These are phyloP conservation scores for Mixia osmundae DNA, from an alignment of 1,284 basidiomycete genomes.

Conservation along the genomic window DNA sequence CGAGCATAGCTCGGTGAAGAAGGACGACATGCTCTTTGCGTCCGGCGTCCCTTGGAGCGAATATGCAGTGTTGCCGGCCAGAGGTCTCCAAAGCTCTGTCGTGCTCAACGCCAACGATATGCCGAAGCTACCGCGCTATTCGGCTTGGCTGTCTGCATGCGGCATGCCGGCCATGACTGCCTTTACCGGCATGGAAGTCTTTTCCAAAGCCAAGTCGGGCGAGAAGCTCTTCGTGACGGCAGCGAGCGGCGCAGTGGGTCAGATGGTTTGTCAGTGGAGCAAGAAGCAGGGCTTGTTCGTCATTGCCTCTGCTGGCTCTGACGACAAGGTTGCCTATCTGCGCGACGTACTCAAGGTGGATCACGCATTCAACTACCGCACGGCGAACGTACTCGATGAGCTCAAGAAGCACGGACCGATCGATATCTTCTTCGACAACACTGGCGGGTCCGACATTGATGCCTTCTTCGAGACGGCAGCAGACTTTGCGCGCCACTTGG, in stretches of 20 bases:
- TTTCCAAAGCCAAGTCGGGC: slow-evolving; percentile 52
- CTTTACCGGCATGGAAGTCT: slow-evolving; percentile 39
- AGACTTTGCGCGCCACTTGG: too few species aligned
- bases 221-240: slow-evolving; percentile 42
- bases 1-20: slow-evolving; percentile 6
- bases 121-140: slow-evolving; percentile 18
- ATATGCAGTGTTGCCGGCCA: slow-evolving; percentile 6
- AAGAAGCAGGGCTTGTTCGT: slow-evolving; percentile 28
- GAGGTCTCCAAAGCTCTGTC: slow-evolving; percentile 12
- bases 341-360: slow-evolving; percentile 49
- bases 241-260: slow-evolving; percentile 14
- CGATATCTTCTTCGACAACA: slow-evolving; percentile 11
- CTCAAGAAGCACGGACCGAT: slow-evolving; percentile 7
- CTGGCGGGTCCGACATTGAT: too few species aligned
- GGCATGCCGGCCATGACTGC: slow-evolving; percentile 6
- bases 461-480: too few species aligned
- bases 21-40: slow-evolving; percentile 7
- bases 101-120: slow-evolving; percentile 21
- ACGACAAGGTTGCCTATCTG: slow-evolving; percentile 41
- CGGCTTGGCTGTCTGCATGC: not conserved
- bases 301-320: slow-evolving; percentile 50
- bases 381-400: slow-evolving; percentile 26
- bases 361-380: slow-evolving; percentile 69
- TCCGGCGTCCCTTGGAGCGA: slow-evolving; percentile 6
- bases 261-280: slow-evolving; percentile 12